Conservation (phyloP, 495 filamentous ascomycete species). For the Talaromyces liani region DNA sequence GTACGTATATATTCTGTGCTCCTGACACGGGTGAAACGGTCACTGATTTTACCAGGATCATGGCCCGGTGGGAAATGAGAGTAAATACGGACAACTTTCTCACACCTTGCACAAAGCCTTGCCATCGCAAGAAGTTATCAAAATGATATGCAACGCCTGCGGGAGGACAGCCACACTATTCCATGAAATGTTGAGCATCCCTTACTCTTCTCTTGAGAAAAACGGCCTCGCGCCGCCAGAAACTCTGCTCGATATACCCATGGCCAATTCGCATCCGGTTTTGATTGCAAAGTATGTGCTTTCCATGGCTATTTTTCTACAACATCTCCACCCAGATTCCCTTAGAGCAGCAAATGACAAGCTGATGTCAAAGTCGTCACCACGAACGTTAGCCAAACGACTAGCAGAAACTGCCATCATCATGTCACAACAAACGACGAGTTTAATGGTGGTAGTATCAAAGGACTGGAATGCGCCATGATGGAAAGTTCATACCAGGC, state of each 20-base stretch:
- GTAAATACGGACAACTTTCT: slow-evolving; percentile 12
- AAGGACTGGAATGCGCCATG: slow-evolving; percentile 35
- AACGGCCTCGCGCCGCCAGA: slow-evolving; percentile 4
- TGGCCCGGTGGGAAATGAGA: not conserved
- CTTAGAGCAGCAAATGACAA: not conserved
- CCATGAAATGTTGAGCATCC: slow-evolving; percentile 11
- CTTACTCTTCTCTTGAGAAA: slow-evolving; percentile 14
- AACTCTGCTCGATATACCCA: slow-evolving; percentile 9
- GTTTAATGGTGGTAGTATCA: slow-evolving; percentile 9
- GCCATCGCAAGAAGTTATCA: slow-evolving; percentile 13
- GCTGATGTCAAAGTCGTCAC: slow-evolving; percentile 10
- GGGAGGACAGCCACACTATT: slow-evolving; percentile 9
- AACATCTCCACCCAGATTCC: slow-evolving; percentile 16
- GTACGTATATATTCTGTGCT: not conserved
- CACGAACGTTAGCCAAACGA: slow-evolving; percentile 10
- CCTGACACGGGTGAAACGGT: slow-evolving; percentile 5
- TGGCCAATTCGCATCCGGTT: slow-evolving; percentile 14
- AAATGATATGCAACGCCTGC: slow-evolving; percentile 11
- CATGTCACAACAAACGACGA: slow-evolving; percentile 15
- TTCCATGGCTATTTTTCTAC: slow-evolving; percentile 11
- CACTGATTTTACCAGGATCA: slow-evolving; percentile 5
- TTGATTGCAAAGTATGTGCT: slow-evolving; percentile 17
- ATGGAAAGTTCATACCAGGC: slow-evolving; percentile 32
- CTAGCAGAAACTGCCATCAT: slow-evolving; percentile 10
- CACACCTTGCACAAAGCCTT: slow-evolving; percentile 11